Evolutionary conservation across 352 stramenopile species (phyloP), one percentile per base, ranked within the genome.

Genomic region (Aphanomyces astaci): DNA sequence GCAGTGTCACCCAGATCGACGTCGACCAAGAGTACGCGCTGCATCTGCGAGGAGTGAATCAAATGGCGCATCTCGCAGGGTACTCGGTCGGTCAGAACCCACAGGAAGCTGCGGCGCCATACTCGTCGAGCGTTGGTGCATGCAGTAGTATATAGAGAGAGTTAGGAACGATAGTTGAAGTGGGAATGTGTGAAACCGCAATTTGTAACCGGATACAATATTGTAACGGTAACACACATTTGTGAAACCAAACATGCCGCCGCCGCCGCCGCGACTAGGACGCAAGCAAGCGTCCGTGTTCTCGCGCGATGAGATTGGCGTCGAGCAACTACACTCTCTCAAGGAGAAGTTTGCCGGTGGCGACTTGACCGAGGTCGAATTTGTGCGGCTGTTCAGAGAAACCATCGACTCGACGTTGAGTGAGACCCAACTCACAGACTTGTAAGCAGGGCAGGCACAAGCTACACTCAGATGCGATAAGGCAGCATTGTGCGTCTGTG

Each of bases 271-370:
- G 19, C 46, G 48, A 17, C n/a, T 9, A 9, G 32, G 36, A 24
- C 56, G 56, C 5, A 53, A 36, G 56, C 56, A 65, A 53, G 56
- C 56, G 56, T 65, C 56, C 19, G 78, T 88, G 17, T 92, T 90
- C 66, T 92, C 84, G 36, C 80, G 82, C 48, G 84, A 90, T 70
- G 81, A 85, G 73, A 92, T 92, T 54, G 84, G 84, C 57, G 81
- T 91, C 63, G 81, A 89, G 75, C 81, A 91, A 70, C 76, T 91
- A 1, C 81, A 91, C 72, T 89, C 81, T 46, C 81, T 91, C 73
- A 90, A 92, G 73, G 82, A 90, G 51, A 89, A 89, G 71, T 92
- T 90, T 62, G 84, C 84, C 0, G 86, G 89, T 71, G 86, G 86
- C 24, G 84, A 92, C 45, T 74, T 94, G 52, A 90, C 81, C 64